A percentile compares a stretch with the other conserved stretches of the same genome.
phyloP scores from a whole-genome alignment of 768 basidiomycete species.

The Mrakia frigida region DNA sequence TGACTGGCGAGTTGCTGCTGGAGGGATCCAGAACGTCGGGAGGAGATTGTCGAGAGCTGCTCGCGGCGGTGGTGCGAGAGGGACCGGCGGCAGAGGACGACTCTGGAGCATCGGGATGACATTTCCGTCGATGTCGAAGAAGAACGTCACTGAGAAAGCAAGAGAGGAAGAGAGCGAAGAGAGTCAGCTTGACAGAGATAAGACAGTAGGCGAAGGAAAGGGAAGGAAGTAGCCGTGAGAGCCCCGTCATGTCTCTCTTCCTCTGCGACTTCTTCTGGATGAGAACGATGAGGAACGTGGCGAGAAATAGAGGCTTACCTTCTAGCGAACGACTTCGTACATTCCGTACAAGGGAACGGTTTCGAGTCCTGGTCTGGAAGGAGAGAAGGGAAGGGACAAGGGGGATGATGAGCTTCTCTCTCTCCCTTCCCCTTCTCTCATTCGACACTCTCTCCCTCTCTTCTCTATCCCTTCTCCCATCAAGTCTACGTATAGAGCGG shows the following conservation, averaged over 20 bases:
- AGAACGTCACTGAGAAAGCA: slow-evolving; percentile 16
- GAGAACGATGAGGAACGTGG: not conserved
- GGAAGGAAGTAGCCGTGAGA: not conserved
- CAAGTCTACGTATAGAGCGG: not conserved
- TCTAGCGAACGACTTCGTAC: slow-evolving; percentile 23
- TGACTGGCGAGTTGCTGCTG: not conserved
- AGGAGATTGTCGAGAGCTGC: slow-evolving; percentile 9
- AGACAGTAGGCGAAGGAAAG: not conserved
- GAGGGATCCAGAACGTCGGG: not conserved
- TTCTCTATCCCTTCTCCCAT: too few relatives aligned
- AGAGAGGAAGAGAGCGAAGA: not conserved
- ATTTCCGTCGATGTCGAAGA: slow-evolving; percentile 11
- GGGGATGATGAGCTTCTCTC: not conserved
- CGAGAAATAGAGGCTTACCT: not conserved
- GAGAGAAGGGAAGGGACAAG: not conserved
- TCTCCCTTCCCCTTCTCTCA: not conserved
- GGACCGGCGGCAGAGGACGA: not conserved
- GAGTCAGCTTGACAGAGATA: not conserved
- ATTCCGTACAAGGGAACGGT: slow-evolving; percentile 24
- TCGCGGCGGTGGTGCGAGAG: not conserved
- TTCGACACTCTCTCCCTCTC: too few relatives aligned
- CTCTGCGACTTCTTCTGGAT: not conserved
- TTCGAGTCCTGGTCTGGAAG: slow-evolving; percentile 20
- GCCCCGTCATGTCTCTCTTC: not conserved
- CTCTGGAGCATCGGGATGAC: slow-evolving; percentile 18